These are phyloP conservation scores for Cardamine chenopodiifolia DNA, from an alignment of 345 rosid genomes.

Conservation along the genomic window DNA sequence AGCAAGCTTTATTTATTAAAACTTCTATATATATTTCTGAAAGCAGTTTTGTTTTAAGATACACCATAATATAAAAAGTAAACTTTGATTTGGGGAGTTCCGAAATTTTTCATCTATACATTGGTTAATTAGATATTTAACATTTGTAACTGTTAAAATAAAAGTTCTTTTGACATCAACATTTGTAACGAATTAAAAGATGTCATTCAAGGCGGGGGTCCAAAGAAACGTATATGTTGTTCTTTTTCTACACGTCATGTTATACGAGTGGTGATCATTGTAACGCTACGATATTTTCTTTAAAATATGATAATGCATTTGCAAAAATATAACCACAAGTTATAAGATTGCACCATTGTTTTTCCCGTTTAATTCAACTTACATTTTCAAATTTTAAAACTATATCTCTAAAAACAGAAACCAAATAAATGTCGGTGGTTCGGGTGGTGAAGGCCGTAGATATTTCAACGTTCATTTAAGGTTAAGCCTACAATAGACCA, in stretches of 20 bases:
- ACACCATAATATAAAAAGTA: background rate
- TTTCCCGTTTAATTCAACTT: background rate
- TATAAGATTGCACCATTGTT: too few relatives aligned
- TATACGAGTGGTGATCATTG: background rate
- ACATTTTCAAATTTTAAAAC: background rate
- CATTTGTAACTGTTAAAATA: background rate
- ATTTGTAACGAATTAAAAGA: background rate
- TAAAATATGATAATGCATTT: too few relatives aligned
- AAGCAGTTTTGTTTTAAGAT: background rate
- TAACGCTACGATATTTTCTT: background rate
- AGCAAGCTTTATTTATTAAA: background rate
- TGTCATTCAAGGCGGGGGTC: background rate
- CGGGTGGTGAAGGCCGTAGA: conserved; percentile 6
- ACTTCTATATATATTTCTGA: background rate
- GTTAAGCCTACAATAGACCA: conserved; percentile 5
- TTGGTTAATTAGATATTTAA: background rate
- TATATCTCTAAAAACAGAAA: background rate
- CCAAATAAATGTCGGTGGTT: conserved; percentile 3
- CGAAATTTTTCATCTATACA: background rate
- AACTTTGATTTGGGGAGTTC: background rate
- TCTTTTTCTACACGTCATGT: background rate
- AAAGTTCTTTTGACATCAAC: background rate
- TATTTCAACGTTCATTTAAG: conserved; percentile 17
- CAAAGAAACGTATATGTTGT: background rate
- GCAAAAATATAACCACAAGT: too few relatives aligned